phyloP scores from a whole-genome alignment of 2,329 filamentous ascomycete genomes.

The Periconia digitata region DNA sequence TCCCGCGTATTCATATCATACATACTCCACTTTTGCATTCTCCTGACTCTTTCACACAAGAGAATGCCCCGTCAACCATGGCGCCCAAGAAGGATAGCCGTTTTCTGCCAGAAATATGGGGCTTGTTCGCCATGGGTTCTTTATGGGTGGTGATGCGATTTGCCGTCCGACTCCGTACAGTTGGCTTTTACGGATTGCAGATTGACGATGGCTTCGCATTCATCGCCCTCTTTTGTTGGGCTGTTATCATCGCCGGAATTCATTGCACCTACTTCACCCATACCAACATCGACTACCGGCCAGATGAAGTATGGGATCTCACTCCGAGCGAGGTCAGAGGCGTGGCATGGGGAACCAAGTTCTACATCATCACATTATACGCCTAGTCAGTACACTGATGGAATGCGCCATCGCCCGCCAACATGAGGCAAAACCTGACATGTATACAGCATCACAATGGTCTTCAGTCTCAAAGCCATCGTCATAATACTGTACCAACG shows the following conservation, averaged over 20 bases:
- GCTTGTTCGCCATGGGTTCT: conserved; percentile 5
- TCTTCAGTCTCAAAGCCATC: conserved; percentile 17
- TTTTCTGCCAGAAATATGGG: conserved; percentile 12
- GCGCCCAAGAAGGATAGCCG: conserved; percentile 5
- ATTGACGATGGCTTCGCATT: conserved; percentile 10
- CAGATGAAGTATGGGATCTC: conserved; percentile 8
- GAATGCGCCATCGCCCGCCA: too few species aligned
- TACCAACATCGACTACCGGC: conserved; percentile 12
- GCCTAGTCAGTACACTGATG: conserved; percentile 10
- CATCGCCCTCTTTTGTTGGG: conserved; percentile 9
- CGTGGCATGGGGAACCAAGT: conserved; percentile 11
- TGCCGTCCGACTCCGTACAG: conserved; percentile 1
- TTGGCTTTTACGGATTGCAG: neutral
- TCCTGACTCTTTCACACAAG: neutral
- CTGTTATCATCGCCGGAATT: conserved; percentile 7
- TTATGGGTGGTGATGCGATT: conserved; percentile 3
- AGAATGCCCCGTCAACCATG: neutral
- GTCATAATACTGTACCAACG: conserved; percentile 15
- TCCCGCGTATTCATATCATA: neutral
- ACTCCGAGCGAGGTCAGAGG: conserved; percentile 6
- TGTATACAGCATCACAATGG: neutral
- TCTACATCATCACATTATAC: conserved; percentile 14
- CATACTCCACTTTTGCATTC: neutral
- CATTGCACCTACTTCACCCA: conserved; percentile 13
- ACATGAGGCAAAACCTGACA: conserved; percentile 6